phyloP scores from a whole-genome alignment of 2,329 filamentous ascomycete genomes.

The Aspergillus ruber region DNA sequence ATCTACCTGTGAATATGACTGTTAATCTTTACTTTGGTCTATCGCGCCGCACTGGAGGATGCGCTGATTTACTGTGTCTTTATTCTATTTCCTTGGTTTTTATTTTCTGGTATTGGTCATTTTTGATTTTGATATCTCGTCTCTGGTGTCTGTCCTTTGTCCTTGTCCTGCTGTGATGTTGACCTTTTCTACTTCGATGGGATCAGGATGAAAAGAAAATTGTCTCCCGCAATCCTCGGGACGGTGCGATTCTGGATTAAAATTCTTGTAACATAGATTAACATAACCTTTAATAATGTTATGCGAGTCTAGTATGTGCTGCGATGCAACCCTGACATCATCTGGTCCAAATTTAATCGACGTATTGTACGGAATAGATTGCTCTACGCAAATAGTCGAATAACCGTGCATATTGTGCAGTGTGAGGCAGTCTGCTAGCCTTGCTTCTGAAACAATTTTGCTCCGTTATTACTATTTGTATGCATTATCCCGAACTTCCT shows the following conservation, averaged over 20 bases:
- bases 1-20: conserved; percentile 14
- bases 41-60: background rate
- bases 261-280: conserved; percentile 29
- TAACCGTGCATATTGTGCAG: too few species aligned
- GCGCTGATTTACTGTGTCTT: background rate
- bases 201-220: background rate
- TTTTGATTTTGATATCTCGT: conserved; percentile 8
- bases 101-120: conserved; percentile 15
- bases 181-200: background rate
- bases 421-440: too few species aligned
- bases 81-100: conserved; percentile 22
- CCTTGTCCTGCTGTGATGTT: background rate
- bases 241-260: conserved; percentile 6
- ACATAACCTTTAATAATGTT: background rate
- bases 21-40: background rate
- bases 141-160: background rate
- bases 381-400: too few species aligned
- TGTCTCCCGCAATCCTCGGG: background rate
- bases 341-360: too few species aligned
- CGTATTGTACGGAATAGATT: too few species aligned
- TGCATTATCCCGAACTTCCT: too few species aligned
- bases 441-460: too few species aligned
- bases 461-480: too few species aligned
- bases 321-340: conserved; percentile 18
- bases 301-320: background rate